Conservation (phyloP, 331 rosid genomes). For the Telfairia occidentalis region DNA sequence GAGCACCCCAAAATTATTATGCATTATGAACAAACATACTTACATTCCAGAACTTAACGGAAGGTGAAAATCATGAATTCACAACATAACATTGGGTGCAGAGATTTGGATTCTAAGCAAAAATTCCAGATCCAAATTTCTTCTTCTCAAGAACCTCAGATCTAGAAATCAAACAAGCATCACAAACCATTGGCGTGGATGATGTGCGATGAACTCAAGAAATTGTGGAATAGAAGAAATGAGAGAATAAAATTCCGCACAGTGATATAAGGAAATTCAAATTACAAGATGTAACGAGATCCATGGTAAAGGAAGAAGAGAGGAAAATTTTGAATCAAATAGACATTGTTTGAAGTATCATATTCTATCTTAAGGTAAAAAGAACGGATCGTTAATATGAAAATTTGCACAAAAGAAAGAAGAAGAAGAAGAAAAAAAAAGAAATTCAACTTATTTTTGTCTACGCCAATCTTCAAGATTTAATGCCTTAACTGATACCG, state of each 20-base stretch:
- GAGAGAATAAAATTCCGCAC: background rate
- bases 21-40: background rate
- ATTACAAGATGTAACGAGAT: background rate
- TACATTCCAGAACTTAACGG: background rate
- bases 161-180: background rate
- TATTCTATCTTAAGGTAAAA: slow-evolving; percentile 19
- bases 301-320: background rate
- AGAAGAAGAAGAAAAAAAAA: background rate
- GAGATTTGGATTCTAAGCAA: background rate
- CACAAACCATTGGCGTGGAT: background rate
- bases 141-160: background rate
- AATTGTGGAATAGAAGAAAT: background rate
- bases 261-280: background rate
- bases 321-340: background rate
- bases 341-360: slow-evolving; percentile 19
- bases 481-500: background rate
- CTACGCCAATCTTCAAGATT: slow-evolving; percentile 8
- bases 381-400: background rate
- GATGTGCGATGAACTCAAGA: background rate
- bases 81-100: background rate
- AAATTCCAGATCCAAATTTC: background rate
- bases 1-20: background rate
- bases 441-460: slow-evolving; percentile 7
- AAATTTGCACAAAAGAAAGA: slow-evolving; percentile 1
- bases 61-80: background rate